Percentiles rank a stretch among this genome's conserved stretches.
These are phyloP conservation scores for Epithemia pelagica DNA, from an alignment of 108 stramenopile species.

Conservation along the genomic window DNA sequence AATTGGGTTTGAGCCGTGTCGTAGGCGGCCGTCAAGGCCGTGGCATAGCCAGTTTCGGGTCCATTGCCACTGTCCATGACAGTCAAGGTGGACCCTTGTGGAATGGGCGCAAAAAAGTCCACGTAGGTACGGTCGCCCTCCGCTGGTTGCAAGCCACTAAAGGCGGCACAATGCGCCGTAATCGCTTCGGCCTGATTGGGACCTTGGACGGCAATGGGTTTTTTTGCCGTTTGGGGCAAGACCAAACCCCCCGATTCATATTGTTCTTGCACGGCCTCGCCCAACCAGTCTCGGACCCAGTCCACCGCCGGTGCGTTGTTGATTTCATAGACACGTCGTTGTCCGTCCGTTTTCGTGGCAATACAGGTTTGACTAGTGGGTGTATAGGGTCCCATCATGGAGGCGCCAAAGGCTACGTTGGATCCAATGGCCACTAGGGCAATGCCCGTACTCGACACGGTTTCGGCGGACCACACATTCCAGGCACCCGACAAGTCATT, in stretches of 20 bases:
- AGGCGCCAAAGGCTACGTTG: conserved; percentile 1
- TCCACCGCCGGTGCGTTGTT: conserved; percentile 3
- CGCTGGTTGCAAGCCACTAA: neutral
- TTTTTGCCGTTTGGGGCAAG: conserved; percentile 2
- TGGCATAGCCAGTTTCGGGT: conserved; percentile 3
- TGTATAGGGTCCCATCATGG: conserved; percentile 9
- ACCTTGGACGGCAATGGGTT: conserved; percentile 2
- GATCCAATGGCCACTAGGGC: conserved; percentile 5
- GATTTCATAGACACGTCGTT: conserved; percentile 6
- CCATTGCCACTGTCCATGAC: conserved; percentile 15
- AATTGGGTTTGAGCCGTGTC: neutral
- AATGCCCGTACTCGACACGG: neutral
- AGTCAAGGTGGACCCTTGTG: conserved; percentile 2
- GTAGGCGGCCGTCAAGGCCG: neutral
- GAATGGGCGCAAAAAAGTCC: conserved; percentile 12
- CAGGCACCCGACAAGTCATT: conserved; percentile 3
- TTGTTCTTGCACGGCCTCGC: conserved; percentile 7
- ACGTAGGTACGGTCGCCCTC: neutral
- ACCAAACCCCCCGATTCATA: conserved; percentile 8
- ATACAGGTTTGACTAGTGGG: neutral
- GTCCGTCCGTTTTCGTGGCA: conserved; percentile 13
- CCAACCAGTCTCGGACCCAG: conserved; percentile 11
- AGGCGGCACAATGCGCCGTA: conserved; percentile 3
- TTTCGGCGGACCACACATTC: neutral
- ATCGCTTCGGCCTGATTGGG: neutral